Evolutionary conservation across 2,329 filamentous ascomycete species (phyloP).

Genomic region (Chaetomiaceae sp.): DNA sequence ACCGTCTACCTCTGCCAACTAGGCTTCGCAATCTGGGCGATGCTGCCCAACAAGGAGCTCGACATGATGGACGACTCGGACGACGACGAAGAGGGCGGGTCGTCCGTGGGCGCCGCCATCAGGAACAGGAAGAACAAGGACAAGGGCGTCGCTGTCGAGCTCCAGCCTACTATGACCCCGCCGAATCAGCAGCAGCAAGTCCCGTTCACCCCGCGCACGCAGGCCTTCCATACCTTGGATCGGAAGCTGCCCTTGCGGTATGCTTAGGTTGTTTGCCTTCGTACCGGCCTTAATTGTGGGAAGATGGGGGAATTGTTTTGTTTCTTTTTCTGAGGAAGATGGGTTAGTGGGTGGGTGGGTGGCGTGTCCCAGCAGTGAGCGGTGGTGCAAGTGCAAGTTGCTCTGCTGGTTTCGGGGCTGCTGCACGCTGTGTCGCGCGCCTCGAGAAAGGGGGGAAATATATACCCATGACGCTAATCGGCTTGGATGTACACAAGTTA

Average conservation of each 20-base stretch:
- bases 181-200: conserved; percentile 22
- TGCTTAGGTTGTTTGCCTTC: conserved; percentile 3
- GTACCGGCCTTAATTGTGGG: no score
- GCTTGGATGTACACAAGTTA: no score
- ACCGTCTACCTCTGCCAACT: conserved; percentile 56
- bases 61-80: conserved; percentile 42
- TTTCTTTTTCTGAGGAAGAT: no score
- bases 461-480: no score
- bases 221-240: conserved; percentile 61
- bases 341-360: no score
- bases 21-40: conserved; percentile 52
- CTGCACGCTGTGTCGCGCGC: no score
- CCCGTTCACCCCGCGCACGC: conserved; percentile 61
- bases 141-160: conserved; percentile 45
- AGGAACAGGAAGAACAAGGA: conserved; percentile 22
- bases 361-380: no score
- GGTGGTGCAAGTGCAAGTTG: no score
- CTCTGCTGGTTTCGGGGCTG: no score
- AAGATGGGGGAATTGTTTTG: no score
- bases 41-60: conserved; percentile 52
- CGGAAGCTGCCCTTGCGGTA: conserved; percentile 48
- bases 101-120: no score
- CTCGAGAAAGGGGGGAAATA: no score
- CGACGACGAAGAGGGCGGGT: conserved; percentile 34
- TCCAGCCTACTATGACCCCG: conserved; percentile 42